A percentile compares a stretch with the other conserved stretches of the same genome.
Conservation (phyloP, 2,329 filamentous ascomycete species). For the Stromatinia cepivora region DNA sequence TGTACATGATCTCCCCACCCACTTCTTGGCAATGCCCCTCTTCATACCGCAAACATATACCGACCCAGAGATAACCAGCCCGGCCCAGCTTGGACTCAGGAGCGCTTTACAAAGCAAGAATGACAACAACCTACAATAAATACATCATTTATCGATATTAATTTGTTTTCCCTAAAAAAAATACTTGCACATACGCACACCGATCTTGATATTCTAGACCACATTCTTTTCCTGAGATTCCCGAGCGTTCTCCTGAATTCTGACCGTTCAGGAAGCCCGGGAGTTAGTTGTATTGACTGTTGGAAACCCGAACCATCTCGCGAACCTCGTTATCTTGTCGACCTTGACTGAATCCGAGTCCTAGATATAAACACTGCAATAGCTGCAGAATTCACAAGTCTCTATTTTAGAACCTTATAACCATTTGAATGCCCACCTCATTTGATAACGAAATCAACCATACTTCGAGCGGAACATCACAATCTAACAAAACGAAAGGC, state of each 20-base stretch:
- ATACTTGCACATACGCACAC: background rate
- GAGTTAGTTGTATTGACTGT: constrained; percentile 25
- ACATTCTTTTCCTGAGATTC: constrained; percentile 23
- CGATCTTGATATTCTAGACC: background rate
- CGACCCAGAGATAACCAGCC: constrained; percentile 3
- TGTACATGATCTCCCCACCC: constrained; percentile 19
- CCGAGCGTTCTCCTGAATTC: constrained; percentile 34
- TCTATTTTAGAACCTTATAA: constrained; percentile 8
- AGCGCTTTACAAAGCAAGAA: constrained; percentile 18
- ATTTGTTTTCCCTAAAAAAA: background rate
- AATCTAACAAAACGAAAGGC: constrained; percentile 34
- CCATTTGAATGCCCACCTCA: constrained; percentile 44
- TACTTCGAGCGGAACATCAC: constrained; percentile 29
- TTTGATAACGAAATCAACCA: constrained; percentile 39
- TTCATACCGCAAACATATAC: constrained; percentile 18
- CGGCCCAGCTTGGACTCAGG: constrained; percentile 20
- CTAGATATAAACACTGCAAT: constrained; percentile 17
- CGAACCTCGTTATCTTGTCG: constrained; percentile 22
- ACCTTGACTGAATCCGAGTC: constrained; percentile 20
- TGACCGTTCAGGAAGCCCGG: constrained; percentile 34
- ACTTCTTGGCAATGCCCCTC: constrained; percentile 20
- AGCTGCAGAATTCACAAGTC: background rate
- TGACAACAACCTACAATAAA: constrained; percentile 20
- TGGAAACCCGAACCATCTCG: constrained; percentile 16
- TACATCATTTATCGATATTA: constrained; percentile 11